These are phyloP conservation scores for Phytophthora gonapodyides DNA, from an alignment of 352 stramenopile species.

Conservation along the genomic window DNA sequence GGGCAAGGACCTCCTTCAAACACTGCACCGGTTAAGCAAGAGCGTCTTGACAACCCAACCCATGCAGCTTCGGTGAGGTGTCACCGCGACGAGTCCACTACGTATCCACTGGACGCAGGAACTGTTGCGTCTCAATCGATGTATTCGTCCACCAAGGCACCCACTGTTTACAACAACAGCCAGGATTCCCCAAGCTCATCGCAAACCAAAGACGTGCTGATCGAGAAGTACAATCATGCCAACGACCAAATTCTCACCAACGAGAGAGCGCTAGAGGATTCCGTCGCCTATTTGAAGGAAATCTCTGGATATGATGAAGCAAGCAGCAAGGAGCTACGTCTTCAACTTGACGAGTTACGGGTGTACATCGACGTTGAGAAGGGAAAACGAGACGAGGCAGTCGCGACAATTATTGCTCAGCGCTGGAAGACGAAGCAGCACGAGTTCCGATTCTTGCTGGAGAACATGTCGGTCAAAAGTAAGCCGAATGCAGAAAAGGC, in stretches of 20 bases:
- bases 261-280: slow-evolving; percentile 35
- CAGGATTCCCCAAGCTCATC: neutral
- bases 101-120: too few relatives aligned
- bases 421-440: slow-evolving; percentile 5
- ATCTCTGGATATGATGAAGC: slow-evolving; percentile 27
- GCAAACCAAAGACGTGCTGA: slow-evolving; percentile 4
- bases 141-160: too few relatives aligned
- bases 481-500: slow-evolving; percentile 15
- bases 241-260: slow-evolving; percentile 43
- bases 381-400: slow-evolving; percentile 20
- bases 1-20: neutral
- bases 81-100: too few relatives aligned
- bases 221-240: slow-evolving; percentile 38
- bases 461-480: slow-evolving; percentile 15
- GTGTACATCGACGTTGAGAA: slow-evolving; percentile 37
- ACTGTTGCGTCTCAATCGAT: too few relatives aligned
- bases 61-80: too few relatives aligned
- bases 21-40: neutral
- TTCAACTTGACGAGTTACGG: slow-evolving; percentile 40
- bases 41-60: too few relatives aligned
- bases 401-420: slow-evolving; percentile 17
- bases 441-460: slow-evolving; percentile 15
- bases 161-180: too few relatives aligned
- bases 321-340: slow-evolving; percentile 25
- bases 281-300: slow-evolving; percentile 28